A percentile compares a stretch with the other conserved stretches of the same genome.
Conservation (phyloP, 2,329 filamentous ascomycete species). For the Emmonsiellopsis sp. region DNA sequence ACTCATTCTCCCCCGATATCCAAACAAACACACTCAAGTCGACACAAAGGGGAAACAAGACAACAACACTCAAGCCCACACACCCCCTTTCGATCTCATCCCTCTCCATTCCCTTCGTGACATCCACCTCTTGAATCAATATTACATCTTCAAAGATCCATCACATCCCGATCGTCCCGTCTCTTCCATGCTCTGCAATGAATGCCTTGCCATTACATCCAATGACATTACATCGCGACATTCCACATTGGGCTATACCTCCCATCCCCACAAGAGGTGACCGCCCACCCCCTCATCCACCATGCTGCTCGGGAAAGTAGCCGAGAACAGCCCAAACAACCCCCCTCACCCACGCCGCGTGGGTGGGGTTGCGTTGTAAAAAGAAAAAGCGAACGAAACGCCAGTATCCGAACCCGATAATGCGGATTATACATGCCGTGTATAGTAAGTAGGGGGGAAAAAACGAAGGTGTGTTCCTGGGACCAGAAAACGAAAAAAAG, state of each 20-base stretch:
- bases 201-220: not conserved
- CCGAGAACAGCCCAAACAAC: not conserved
- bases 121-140: too few relatives aligned
- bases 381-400: not conserved
- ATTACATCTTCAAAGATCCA: too few relatives aligned
- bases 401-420: too few relatives aligned
- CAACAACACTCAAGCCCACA: conserved; percentile 1
- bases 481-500: too few relatives aligned
- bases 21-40: conserved; percentile 2
- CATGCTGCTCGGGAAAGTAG: not conserved
- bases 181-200: too few relatives aligned
- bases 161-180: too few relatives aligned
- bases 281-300: not conserved
- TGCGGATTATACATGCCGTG: too few relatives aligned
- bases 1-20: not conserved
- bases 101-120: too few relatives aligned
- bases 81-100: too few relatives aligned
- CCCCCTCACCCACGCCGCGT: not conserved
- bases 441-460: too few relatives aligned
- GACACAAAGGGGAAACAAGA: conserved; percentile 6
- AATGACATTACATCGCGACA: not conserved
- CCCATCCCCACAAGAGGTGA: too few relatives aligned
- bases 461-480: too few relatives aligned
- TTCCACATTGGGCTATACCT: not conserved
- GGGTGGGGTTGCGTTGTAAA: not conserved